A percentile compares a stretch with the other conserved stretches of the same genome.
These are phyloP conservation scores for Rhypophila decipiens DNA, from an alignment of 495 filamentous ascomycete genomes.

Conservation along the genomic window DNA sequence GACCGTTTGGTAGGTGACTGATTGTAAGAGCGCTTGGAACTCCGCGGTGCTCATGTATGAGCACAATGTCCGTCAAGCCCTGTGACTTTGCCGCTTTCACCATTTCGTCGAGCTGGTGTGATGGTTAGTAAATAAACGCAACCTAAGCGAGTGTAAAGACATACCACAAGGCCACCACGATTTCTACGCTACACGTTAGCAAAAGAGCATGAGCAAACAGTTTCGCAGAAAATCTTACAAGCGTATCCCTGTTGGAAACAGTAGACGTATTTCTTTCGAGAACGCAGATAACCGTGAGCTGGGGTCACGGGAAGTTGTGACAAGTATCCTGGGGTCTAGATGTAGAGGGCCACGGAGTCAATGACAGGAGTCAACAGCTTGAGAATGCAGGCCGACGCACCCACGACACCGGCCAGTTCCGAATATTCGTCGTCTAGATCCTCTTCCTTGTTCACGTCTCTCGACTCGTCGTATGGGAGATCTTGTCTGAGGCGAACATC, in stretches of 20 bases:
- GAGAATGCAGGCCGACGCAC: not conserved
- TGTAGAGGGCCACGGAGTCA: not conserved
- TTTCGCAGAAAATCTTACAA: conserved; percentile 8
- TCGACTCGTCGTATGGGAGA: conserved; percentile 88
- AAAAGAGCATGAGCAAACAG: not conserved
- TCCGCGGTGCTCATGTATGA: conserved; percentile 88
- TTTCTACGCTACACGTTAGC: too few relatives aligned
- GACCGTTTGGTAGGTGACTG: conserved; percentile 92
- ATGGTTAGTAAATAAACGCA: not conserved
- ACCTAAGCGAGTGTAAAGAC: conserved; percentile 57
- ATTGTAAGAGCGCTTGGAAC: conserved; percentile 87
- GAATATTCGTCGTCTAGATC: conserved; percentile 82
- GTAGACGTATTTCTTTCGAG: conserved; percentile 89
- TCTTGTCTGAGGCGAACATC: conserved; percentile 80
- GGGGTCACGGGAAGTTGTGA: conserved; percentile 86
- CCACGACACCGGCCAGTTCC: conserved; percentile 26
- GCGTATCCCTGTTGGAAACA: conserved; percentile 85
- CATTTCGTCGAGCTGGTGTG: conserved; percentile 51
- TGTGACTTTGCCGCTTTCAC: conserved; percentile 72
- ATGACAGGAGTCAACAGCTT: not conserved
- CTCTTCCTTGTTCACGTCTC: conserved; percentile 55
- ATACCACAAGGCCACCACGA: too few relatives aligned
- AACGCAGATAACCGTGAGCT: conserved; percentile 79
- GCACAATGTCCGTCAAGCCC: conserved; percentile 74
- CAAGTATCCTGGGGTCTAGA: conserved; percentile 48